These are phyloP conservation scores for Cucurbita maxima DNA, from an alignment of 306 rosid species.

Conservation along the genomic window DNA sequence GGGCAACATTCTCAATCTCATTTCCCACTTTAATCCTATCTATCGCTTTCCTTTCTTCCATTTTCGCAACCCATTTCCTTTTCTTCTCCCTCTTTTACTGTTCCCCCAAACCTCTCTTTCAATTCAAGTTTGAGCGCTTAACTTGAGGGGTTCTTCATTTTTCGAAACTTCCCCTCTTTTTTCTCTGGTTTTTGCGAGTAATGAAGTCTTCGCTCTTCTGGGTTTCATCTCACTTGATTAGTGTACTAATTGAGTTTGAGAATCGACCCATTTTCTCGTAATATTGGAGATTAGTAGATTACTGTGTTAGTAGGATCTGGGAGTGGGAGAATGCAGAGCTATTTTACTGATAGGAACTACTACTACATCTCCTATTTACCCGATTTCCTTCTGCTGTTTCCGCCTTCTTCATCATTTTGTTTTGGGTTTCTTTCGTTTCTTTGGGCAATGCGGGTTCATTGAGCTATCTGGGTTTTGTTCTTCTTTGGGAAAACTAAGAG, in stretches of 20 bases:
- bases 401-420: neutral
- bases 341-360: neutral
- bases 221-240: neutral
- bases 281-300: neutral
- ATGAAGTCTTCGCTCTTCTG: neutral
- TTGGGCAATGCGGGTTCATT: conserved; percentile 17
- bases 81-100: neutral
- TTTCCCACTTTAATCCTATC: neutral
- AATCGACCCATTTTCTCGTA: neutral
- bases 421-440: conserved; percentile 3
- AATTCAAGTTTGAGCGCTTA: neutral
- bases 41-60: conserved; percentile 4
- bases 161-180: neutral
- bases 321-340: neutral
- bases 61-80: neutral
- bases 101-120: neutral
- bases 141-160: neutral
- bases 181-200: neutral
- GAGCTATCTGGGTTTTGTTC: conserved; percentile 24
- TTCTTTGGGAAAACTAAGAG: conserved; percentile 14
- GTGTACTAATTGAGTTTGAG: neutral
- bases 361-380: neutral
- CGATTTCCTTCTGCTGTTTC: neutral
- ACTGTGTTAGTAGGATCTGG: neutral
- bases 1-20: neutral